phyloP scores from a whole-genome alignment of 2,329 filamentous ascomycete species.

The Thielaviopsis musarum region DNA sequence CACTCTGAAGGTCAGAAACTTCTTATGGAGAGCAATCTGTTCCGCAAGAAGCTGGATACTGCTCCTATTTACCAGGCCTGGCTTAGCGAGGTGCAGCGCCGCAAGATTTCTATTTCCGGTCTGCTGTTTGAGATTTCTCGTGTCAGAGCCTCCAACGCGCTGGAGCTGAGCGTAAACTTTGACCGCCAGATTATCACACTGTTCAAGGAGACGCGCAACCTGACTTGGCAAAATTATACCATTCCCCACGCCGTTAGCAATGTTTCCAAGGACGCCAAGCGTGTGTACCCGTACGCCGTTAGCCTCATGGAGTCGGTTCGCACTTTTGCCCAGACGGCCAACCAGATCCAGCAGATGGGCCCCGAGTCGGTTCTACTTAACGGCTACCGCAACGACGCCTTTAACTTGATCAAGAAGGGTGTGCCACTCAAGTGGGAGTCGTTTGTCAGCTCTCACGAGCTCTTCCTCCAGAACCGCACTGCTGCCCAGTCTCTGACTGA shows the following conservation, averaged over 20 bases:
- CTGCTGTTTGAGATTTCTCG: conserved; percentile 79
- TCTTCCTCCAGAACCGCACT: conserved; percentile 42
- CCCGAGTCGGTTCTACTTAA: conserved; percentile 77
- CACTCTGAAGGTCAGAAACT: conserved; percentile 92
- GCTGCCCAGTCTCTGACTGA: conserved; percentile 29
- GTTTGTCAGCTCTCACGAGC: conserved; percentile 90
- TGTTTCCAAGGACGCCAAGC: conserved; percentile 95
- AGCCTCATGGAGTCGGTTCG: conserved; percentile 98
- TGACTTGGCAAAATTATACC: conserved; percentile 86
- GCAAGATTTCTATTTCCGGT: conserved; percentile 81
- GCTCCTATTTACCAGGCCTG: conserved; percentile 89
- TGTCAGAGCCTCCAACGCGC: conserved; percentile 70
- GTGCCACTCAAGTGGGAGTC: conserved; percentile 91
- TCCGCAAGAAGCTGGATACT: conserved; percentile 91
- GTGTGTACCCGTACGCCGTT: conserved; percentile 94
- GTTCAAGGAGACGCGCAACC: conserved; percentile 95
- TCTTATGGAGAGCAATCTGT: conserved; percentile 77
- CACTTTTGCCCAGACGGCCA: conserved; percentile 75
- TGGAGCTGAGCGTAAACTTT: conserved; percentile 90
- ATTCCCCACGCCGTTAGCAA: conserved; percentile 91
- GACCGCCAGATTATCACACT: conserved; percentile 92
- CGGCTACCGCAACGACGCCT: conserved; percentile 83
- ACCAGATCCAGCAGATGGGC: conserved; percentile 69
- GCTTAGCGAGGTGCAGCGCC: conserved; percentile 75
- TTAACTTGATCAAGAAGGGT: conserved; percentile 67